Evolutionary conservation across 306 rosid species (phyloP).

Genomic region (Inga laurina): DNA sequence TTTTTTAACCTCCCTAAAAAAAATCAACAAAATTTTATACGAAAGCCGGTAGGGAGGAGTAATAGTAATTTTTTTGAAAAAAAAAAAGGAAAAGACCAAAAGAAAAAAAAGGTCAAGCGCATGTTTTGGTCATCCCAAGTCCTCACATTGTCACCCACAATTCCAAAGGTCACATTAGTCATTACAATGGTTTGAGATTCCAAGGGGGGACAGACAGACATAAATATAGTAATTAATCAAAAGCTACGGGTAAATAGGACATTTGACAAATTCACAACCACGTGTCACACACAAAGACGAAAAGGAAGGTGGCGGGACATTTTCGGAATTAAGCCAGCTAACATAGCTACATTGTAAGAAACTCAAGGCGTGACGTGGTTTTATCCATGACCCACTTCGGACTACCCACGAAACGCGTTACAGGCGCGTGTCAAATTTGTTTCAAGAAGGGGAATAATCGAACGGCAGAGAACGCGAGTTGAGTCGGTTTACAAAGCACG

Average conservation of each 20-base stretch:
- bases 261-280: background rate
- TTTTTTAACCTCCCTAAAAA: too few species aligned
- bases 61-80: too few species aligned
- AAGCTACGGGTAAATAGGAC: background rate
- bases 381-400: background rate
- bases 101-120: background rate
- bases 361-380: background rate
- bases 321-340: conserved; percentile 28
- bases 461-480: background rate
- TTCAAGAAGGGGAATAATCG: background rate
- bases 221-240: background rate
- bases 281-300: background rate
- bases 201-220: background rate
- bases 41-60: fast-evolving
- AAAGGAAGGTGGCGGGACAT: conserved; percentile 28
- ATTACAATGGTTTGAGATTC: background rate
- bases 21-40: too few species aligned
- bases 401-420: background rate
- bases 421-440: background rate
- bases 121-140: background rate
- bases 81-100: background rate
- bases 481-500: background rate
- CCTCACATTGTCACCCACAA: background rate
- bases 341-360: conserved; percentile 13
- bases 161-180: background rate